A percentile compares a stretch with the other conserved stretches of the same genome.
Conservation (phyloP, 805 yeast species). For the Starmerella sirachaensis region DNA sequence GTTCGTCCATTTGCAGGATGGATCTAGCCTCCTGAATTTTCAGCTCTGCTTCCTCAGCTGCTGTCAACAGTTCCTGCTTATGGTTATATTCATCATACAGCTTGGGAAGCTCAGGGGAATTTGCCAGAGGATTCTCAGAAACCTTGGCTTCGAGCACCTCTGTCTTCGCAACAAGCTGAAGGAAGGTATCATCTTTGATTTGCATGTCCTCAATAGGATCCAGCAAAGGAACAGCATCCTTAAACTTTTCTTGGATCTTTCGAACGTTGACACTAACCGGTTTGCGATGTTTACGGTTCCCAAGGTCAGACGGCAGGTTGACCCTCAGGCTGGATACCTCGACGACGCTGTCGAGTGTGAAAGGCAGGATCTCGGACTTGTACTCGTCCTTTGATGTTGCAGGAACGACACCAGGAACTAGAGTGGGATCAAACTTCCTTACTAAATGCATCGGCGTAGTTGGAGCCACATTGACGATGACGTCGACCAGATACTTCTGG, state of each 20-base stretch:
- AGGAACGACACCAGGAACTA: slow-evolving; percentile 84
- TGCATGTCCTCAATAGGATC: slow-evolving; percentile 92
- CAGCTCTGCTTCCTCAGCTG: slow-evolving; percentile 47
- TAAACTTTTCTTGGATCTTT: slow-evolving; percentile 73
- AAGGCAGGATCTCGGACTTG: slow-evolving; percentile 68
- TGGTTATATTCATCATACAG: slow-evolving; percentile 52
- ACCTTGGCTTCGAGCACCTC: slow-evolving; percentile 72
- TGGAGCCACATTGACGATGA: slow-evolving; percentile 58
- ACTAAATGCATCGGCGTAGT: slow-evolving; percentile 70
- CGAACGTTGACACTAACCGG: slow-evolving; percentile 55
- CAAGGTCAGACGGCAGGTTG: slow-evolving; percentile 64
- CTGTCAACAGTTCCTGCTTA: slow-evolving; percentile 49
- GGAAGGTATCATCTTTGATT: slow-evolving; percentile 68
- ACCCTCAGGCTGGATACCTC: slow-evolving; percentile 71
- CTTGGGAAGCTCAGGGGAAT: slow-evolving; percentile 40
- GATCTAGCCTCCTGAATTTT: slow-evolving; percentile 77
- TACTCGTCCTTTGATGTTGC: slow-evolving; percentile 56
- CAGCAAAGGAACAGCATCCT: slow-evolving; percentile 81
- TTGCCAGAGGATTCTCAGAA: slow-evolving; percentile 50
- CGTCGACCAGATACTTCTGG: slow-evolving; percentile 79
- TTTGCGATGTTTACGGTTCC: slow-evolving; percentile 34
- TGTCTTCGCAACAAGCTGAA: slow-evolving; percentile 56
- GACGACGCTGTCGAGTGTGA: slow-evolving; percentile 65
- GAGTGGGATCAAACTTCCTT: slow-evolving; percentile 61
- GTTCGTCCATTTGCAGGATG: slow-evolving; percentile 84